Evolutionary conservation across 257 asterid species (phyloP).

Genomic region (Nicotiana undulata): DNA sequence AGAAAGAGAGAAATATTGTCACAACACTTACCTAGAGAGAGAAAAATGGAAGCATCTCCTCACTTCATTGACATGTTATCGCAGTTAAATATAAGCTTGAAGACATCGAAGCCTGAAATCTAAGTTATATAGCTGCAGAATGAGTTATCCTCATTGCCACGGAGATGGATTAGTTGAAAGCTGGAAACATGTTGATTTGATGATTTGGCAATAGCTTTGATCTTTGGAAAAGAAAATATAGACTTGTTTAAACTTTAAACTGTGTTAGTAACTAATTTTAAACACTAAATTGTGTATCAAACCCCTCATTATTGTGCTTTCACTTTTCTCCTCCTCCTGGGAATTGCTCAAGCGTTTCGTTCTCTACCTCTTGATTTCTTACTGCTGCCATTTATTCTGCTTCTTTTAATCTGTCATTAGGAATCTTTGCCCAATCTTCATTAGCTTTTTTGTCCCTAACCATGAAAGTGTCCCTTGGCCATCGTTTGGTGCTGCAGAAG

Average conservation of each 20-base stretch:
- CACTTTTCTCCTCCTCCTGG: background rate
- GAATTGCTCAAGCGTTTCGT: background rate
- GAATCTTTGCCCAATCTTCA: background rate
- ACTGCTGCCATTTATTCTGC: background rate
- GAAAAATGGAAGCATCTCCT: too few relatives aligned
- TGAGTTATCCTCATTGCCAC: background rate
- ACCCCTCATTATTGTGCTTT: background rate
- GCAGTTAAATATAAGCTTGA: background rate
- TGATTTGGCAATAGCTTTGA: background rate
- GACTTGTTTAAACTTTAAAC: background rate
- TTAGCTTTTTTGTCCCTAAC: background rate
- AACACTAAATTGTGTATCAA: background rate
- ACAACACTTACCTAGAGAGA: too few relatives aligned
- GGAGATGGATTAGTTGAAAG: background rate
- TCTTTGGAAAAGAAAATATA: too few relatives aligned
- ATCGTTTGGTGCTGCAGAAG: background rate
- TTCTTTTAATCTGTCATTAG: background rate
- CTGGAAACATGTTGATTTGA: constrained; percentile 6
- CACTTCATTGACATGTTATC: too few relatives aligned
- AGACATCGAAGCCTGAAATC: background rate
- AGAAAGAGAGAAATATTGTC: too few relatives aligned
- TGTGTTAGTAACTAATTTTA: background rate
- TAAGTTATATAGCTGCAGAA: background rate
- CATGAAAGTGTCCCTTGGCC: background rate
- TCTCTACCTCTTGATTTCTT: background rate